Base-by-base conservation (phyloP, 1,284 basidiomycete species). In the Apiotrichum laibachii region DNA sequence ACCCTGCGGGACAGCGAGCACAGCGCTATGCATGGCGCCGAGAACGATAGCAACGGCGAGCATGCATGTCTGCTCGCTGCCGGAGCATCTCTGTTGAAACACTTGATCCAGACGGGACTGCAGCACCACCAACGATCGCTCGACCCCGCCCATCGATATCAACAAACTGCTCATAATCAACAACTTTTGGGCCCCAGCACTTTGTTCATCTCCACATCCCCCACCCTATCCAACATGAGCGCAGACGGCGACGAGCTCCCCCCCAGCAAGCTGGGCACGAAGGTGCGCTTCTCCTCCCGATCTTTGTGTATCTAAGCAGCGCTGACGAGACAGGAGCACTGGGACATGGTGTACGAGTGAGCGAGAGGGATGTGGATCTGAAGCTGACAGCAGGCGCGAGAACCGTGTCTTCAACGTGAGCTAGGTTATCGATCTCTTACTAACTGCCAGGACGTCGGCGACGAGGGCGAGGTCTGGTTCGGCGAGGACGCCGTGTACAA, bases 281-380 rank as follows among this genome's bases (percentile, higher is more conserved):
- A 79, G 58, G 62, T 63, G 43, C 13, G 59, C 45, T 7, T n/a
- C 9, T 12, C 26, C 21, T n/a, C 5, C 8, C 22, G 2, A 33
- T 3, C 9, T 45, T 9, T 6, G 16, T 6, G 9, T 26, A n/a
- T 13, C 4, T 18, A 15, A 2, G 6, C 2, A 1, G 16, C 7
- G 22, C 39, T 46, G 39, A 35, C 33, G 6, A 34, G 1, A 19
- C 50, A 64, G 63, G 70, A 71, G n/a, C 74, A 79, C 60, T 79
- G 77, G 77, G 77, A 79, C 58, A 66, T 66, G 59, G 75, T 77
- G 34, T 79, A 79, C 49, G 72, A 75, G 72, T 75, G 58, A 65
- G 73, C 33, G n/a, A 3, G 16, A 11, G 8, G n/a, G 34, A 55
- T 21, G 13, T n/a, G 22, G 4, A 8, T 33, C 16, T 26, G 19